Evolutionary conservation across 352 stramenopile genomes (phyloP), one percentile per base, ranked within the genome.

Genomic region (Pythium brachiatum): DNA sequence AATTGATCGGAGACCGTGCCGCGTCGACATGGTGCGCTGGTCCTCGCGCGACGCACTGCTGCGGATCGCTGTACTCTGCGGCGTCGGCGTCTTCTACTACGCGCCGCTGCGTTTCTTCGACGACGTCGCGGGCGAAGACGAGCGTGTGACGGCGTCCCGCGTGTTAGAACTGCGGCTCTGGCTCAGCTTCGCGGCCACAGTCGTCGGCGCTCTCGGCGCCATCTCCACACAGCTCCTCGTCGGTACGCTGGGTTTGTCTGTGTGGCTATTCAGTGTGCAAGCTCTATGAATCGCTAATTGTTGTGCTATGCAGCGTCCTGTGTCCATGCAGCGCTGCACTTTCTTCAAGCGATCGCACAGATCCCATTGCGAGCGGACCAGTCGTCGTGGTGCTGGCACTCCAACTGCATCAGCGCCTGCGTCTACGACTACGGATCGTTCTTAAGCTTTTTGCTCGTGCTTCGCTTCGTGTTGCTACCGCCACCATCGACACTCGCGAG

Each of bases 401-500:
- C 7, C 2, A 38, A 67, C 27, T 34, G 36, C 13, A 15, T 64
- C 20, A 39, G 41, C 12, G 36, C 57, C 2, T 69, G 62, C 32
- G 53, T 52, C 21, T 70, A 73, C 43, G 76, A 84, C 50, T 69
- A 57, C 48, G 57, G 62, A 20, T 53, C 46, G 8, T 26, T 85
- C 31, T 21, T 73, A 7, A 72, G 57, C 47, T 85, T 76, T 31
- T 38, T 75, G 11, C 21, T 72, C 18, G 41, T 82, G 54, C 51
- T 81, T 26, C 64, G 70, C 64, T 78, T 60, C 62, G 70, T 76
- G 29, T 23, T 79, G 16, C 66, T 85, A 18, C 74, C 74, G 13
- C 70, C 72, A n/a, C 32, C 65, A 11, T 81, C 76, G n/a, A 67
- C 57, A 12, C 70, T 85, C 7, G 38, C 64, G 8, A 69, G 43